These are phyloP conservation scores for Pichia sporocuriosa DNA, from an alignment of 805 yeast species.

Conservation along the genomic window DNA sequence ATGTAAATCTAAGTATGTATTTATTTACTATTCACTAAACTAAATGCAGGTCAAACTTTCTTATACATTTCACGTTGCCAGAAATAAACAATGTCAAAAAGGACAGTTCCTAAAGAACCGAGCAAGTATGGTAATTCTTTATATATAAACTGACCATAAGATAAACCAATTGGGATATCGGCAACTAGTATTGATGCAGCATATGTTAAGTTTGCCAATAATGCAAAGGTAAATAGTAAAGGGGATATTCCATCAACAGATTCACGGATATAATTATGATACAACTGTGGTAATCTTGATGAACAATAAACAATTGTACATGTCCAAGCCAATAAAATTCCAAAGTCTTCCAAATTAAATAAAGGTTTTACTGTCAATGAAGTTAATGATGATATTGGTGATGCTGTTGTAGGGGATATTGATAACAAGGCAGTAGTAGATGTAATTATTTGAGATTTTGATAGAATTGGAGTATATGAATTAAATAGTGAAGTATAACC, in stretches of 20 bases:
- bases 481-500: background rate
- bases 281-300: constrained; percentile 79
- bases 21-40: background rate
- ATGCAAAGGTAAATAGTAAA: constrained; percentile 68
- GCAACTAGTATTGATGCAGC: constrained; percentile 67
- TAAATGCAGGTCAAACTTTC: background rate
- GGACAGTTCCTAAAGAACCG: constrained; percentile 80
- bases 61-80: constrained; percentile 40
- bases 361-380: too few relatives aligned
- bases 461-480: background rate
- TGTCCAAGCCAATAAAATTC: constrained; percentile 54
- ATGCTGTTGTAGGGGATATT: constrained; percentile 4
- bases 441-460: constrained; percentile 11
- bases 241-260: constrained; percentile 87
- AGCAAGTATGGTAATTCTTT: constrained; percentile 76
- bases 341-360: background rate
- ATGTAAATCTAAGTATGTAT: too few relatives aligned
- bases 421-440: constrained; percentile 5
- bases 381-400: constrained; percentile 11
- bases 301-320: constrained; percentile 70
- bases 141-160: constrained; percentile 42
- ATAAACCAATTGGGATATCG: constrained; percentile 40
- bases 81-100: constrained; percentile 67
- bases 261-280: constrained; percentile 67
- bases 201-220: constrained; percentile 72